These are phyloP conservation scores for Dimargaris cristalligena DNA, from an alignment of 192 early-diverging fungal species.

Conservation along the genomic window DNA sequence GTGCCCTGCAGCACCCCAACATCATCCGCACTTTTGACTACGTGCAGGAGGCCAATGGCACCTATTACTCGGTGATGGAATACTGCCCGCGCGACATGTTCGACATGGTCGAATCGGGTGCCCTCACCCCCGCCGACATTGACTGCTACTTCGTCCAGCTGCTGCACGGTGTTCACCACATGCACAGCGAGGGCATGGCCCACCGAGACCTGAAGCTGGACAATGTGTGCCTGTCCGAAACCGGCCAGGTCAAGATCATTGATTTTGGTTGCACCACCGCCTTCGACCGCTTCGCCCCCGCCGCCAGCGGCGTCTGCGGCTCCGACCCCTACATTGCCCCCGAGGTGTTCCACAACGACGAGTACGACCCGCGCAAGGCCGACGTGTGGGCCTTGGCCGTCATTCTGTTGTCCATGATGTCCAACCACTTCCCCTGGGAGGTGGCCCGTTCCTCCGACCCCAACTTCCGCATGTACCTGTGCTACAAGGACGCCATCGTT, in stretches of 20 bases:
- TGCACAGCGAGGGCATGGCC: constrained; percentile 62
- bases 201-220: constrained; percentile 78
- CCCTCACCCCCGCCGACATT: constrained; percentile 54
- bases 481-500: constrained; percentile 26
- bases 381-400: constrained; percentile 85
- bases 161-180: constrained; percentile 49
- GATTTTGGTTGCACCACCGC: constrained; percentile 78
- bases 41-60: constrained; percentile 41
- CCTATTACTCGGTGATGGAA: constrained; percentile 70
- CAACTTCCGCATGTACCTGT: constrained; percentile 42
- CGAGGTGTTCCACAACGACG: constrained; percentile 46
- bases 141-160: constrained; percentile 72
- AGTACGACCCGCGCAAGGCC: constrained; percentile 70
- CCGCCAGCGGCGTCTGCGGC: constrained; percentile 70
- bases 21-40: constrained; percentile 62
- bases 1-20: constrained; percentile 53
- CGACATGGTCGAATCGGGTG: constrained; percentile 52
- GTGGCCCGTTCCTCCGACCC: constrained; percentile 35
- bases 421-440: constrained; percentile 55
- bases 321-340: constrained; percentile 94
- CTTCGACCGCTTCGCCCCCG: constrained; percentile 41
- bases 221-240: constrained; percentile 60
- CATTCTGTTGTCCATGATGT: constrained; percentile 59
- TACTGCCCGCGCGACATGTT: constrained; percentile 83
- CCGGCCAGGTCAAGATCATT: constrained; percentile 65